Evolutionary conservation across 73 alveolate genomes (phyloP), one percentile per base, ranked within the genome.

Genomic region (Diophrys appendiculata): DNA sequence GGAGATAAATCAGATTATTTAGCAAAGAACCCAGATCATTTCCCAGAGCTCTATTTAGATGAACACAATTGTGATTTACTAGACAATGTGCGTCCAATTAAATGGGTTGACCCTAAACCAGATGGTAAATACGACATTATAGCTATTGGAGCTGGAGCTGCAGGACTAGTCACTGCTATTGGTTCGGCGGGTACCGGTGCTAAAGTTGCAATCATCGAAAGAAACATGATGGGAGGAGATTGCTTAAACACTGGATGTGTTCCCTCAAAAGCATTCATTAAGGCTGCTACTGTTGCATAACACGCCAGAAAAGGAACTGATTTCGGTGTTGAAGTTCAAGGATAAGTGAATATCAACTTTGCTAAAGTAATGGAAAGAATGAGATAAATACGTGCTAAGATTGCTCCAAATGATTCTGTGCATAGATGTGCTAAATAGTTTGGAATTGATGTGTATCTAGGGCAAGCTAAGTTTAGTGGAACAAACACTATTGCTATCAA

Each of bases 71-170:
- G 86, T 56, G 83, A 72, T 43, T 77, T 87, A 24, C 69, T 92
- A 28, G 98, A 92, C 56, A 74, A 88, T 0, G 95, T 83, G 3
- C 81, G 92, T 28, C 98, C 98, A 0, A 67, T 77, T 22, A 69
- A 54, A 25, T 92, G 98, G 96, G 76, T 69, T 14, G 94, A 84
- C 65, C 94, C 96, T 32, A 52, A 80, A n/a, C 55, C 22, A 1
- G 35, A 77, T 78, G 83, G 34, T 29, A 78, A 68, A 24, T 89
- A 92, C 71, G 95, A 92, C 76, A 68, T 92, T 84, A 82, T 92
- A 29, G 95, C 91, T 11, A 74, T 92, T 68, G 97, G 97, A 23
- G 97, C 94, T 25, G 97, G 97, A 5, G 97, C 97, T 24, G 97
- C 96, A 0, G 97, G 97, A n/a, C 82, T 89, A 8, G 83, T 85